These are phyloP conservation scores for Penicillium bialowiezense DNA, from an alignment of 495 filamentous ascomycete genomes.

Conservation along the genomic window DNA sequence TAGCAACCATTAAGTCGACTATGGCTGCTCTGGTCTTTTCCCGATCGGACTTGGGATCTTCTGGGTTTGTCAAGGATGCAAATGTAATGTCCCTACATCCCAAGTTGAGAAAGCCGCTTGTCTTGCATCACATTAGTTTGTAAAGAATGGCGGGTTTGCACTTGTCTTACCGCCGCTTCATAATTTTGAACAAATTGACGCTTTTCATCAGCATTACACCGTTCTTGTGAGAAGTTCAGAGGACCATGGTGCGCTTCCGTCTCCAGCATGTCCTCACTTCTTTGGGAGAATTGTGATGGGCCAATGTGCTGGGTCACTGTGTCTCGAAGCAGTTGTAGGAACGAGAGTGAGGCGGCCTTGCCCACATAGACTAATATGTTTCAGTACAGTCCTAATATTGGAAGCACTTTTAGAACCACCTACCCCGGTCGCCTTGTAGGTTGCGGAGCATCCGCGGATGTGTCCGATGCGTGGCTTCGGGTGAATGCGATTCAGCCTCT, in stretches of 20 bases:
- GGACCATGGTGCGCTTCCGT: slow-evolving; percentile 33
- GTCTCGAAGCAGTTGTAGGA: slow-evolving; percentile 40
- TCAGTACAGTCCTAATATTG: background rate
- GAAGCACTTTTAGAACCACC: background rate
- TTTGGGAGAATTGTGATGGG: slow-evolving; percentile 41
- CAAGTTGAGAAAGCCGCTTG: slow-evolving; percentile 32
- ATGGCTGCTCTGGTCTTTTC: slow-evolving; percentile 29
- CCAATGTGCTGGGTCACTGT: slow-evolving; percentile 43
- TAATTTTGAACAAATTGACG: slow-evolving; percentile 27
- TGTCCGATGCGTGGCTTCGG: slow-evolving; percentile 35
- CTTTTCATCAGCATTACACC: slow-evolving; percentile 19
- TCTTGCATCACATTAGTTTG: slow-evolving; percentile 16
- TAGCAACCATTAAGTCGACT: slow-evolving; percentile 38
- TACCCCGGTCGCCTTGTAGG: slow-evolving; percentile 38
- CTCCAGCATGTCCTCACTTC: slow-evolving; percentile 43
- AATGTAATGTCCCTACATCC: slow-evolving; percentile 11
- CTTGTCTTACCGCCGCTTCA: slow-evolving; percentile 25
- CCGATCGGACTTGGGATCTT: slow-evolving; percentile 12
- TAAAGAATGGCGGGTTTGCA: background rate
- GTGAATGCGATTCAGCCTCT: slow-evolving; percentile 20
- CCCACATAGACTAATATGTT: slow-evolving; percentile 35
- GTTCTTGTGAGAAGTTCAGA: slow-evolving; percentile 21
- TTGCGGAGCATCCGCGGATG: slow-evolving; percentile 40
- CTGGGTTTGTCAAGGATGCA: slow-evolving; percentile 1
- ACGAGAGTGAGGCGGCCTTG: slow-evolving; percentile 40